Evolutionary conservation across 345 rosid species (phyloP).

Genomic region (Mangifera indica): DNA sequence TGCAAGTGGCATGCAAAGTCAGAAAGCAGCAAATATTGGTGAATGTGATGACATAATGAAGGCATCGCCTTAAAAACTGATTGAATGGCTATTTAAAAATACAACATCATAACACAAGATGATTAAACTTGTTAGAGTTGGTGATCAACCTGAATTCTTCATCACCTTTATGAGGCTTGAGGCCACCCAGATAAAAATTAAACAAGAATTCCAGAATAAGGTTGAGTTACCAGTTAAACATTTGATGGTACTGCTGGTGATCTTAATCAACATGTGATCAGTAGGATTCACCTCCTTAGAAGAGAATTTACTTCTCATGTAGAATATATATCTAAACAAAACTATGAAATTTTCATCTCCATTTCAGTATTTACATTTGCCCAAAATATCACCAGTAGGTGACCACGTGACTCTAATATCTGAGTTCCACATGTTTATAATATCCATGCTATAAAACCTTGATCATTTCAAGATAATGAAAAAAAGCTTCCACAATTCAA

Average conservation of each 20-base stretch:
- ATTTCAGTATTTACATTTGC: background rate
- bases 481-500: too few relatives aligned
- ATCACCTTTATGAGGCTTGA: too few relatives aligned
- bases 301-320: background rate
- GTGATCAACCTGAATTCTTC: background rate
- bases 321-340: background rate
- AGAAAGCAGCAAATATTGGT: background rate
- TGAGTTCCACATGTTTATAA: too few relatives aligned
- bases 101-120: too few relatives aligned
- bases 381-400: background rate
- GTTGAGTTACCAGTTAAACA: background rate
- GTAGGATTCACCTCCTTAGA: background rate
- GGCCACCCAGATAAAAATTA: background rate
- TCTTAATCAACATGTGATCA: background rate
- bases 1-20: constrained; percentile 29
- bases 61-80: background rate
- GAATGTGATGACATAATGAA: background rate
- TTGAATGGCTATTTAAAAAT: constrained; percentile 5
- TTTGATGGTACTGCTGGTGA: too few relatives aligned
- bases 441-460: too few relatives aligned
- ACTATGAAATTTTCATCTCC: background rate
- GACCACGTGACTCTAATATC: background rate
- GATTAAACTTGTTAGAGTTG: background rate
- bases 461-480: too few relatives aligned
- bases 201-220: background rate